Percentiles rank a stretch among this genome's conserved stretches.
These are phyloP conservation scores for Cladorrhinum samala DNA, from an alignment of 495 filamentous ascomycete genomes.

Conservation along the genomic window DNA sequence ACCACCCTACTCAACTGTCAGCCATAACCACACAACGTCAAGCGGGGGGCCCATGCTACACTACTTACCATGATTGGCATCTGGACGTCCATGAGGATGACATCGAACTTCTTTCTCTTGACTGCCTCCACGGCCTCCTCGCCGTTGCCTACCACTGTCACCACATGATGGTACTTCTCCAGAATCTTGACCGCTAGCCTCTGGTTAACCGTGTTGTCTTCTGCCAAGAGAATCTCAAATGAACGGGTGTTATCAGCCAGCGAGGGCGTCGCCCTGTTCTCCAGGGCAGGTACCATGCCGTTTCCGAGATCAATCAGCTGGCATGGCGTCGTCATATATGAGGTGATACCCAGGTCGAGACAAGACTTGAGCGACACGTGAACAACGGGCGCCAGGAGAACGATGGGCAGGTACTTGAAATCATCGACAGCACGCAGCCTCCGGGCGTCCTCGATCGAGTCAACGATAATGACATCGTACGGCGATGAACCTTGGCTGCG, in stretches of 20 bases:
- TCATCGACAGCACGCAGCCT: slow-evolving; percentile 80
- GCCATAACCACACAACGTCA: too few species aligned
- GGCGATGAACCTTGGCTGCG: slow-evolving; percentile 54
- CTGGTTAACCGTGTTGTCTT: slow-evolving; percentile 98
- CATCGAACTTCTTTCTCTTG: slow-evolving; percentile 85
- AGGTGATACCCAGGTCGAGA: slow-evolving; percentile 91
- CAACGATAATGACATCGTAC: slow-evolving; percentile 97
- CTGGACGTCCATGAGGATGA: slow-evolving; percentile 98
- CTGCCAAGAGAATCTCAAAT: slow-evolving; percentile 91
- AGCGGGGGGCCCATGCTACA: too few species aligned
- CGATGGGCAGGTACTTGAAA: slow-evolving; percentile 96
- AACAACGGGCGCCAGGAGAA: slow-evolving; percentile 84
- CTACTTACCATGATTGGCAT: slow-evolving; percentile 96
- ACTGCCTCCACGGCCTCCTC: slow-evolving; percentile 85
- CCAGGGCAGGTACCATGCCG: slow-evolving; percentile 94
- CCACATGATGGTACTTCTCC: slow-evolving; percentile 94
- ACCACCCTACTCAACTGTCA: slow-evolving; percentile 58
- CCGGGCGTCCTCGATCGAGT: slow-evolving; percentile 84
- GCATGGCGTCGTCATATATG: slow-evolving; percentile 98
- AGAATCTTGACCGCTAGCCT: slow-evolving; percentile 94
- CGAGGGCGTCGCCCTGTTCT: slow-evolving; percentile 87
- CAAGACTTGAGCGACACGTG: slow-evolving; percentile 92
- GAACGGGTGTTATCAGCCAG: slow-evolving; percentile 91
- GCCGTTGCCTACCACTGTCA: slow-evolving; percentile 94
- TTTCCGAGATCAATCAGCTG: slow-evolving; percentile 93